Percentiles rank a stretch among this genome's conserved stretches.
Conservation (phyloP, 208 protist genomes). For the Trypanosoma avium region DNA sequence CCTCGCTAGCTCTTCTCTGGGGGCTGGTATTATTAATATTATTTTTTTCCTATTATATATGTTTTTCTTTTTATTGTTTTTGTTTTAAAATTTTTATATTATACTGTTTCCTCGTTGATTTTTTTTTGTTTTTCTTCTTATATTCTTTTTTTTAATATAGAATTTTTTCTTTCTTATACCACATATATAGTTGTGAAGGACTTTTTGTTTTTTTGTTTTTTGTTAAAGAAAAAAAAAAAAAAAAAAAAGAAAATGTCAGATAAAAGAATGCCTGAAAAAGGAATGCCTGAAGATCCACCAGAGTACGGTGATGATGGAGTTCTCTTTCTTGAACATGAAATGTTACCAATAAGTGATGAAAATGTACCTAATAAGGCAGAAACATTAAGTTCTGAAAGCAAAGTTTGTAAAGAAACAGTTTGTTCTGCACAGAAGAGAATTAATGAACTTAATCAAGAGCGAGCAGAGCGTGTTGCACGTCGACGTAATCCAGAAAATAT, state of each 20-base stretch:
- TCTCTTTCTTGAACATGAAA: neutral
- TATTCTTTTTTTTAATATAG: neutral
- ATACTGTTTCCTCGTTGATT: neutral
- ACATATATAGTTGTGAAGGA: no score
- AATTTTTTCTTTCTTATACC: neutral
- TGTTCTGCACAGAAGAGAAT: slow-evolving; percentile 19
- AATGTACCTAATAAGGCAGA: no score
- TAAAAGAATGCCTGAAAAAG: no score
- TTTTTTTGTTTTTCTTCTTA: neutral
- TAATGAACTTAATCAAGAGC: slow-evolving; percentile 20
- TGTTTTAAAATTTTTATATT: neutral
- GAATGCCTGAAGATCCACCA: neutral
- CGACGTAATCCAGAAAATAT: slow-evolving; percentile 47
- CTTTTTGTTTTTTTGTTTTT: neutral
- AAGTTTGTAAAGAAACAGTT: neutral
- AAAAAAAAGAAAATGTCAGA: neutral
- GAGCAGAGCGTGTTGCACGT: slow-evolving; percentile 31
- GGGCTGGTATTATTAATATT: slow-evolving; percentile 19
- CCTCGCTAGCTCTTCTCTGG: slow-evolving; percentile 27
- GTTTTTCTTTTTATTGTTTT: neutral
- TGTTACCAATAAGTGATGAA: neutral
- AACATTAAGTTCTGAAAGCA: no score
- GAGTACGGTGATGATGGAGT: neutral
- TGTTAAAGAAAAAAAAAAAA: neutral
- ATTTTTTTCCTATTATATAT: neutral